Base-by-base conservation (phyloP, 352 stramenopile species). In the Globisporangium irregulare region DNA sequence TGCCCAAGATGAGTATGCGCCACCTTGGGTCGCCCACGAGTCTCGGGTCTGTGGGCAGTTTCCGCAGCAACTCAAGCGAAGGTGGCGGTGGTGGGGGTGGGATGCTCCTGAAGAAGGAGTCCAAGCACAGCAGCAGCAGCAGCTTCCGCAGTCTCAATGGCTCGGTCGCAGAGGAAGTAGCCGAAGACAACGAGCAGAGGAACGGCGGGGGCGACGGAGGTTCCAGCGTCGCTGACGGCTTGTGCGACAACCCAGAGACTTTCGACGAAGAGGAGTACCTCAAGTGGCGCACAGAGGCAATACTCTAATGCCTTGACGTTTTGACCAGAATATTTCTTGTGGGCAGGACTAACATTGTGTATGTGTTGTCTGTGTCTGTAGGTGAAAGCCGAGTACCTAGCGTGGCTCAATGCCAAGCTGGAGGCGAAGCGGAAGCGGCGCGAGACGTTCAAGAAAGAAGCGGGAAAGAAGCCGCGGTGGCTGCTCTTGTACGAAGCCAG, bases 361-460 rank as follows among this genome's bases (percentile, higher is more conserved):
- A 12, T 41, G 2, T 1, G 32, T 15, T 43, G 36, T 15, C 36
- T 43, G 10, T 15, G 12, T 46, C 12, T 36, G 12, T 59, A 89
- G 68, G 77, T 90, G 43, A 89, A 93, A 71, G 80, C 86, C 18
- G 81, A 93, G 71, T 93, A 93, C 61, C 55, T 93, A 48, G 80
- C 76, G 59, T 91, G 84, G 84, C 64, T 91, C 50, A 82, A 79
- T 46, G 79, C 80, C 57, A 90, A 90, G 64, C 66, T 91, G 5
- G 82, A 82, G 58, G 72, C 71, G 4, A 82, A 77, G 62, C 81
- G 82, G 61, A 72, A 68, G 46, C 81, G 78, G 14, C 82, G 81
- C 14, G 67, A 69, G 25, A 70, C 74, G 22, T 55, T 72, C 38
- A 84, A 84, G 56, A 90, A 89, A 57, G 80, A 90, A 0, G 53